phyloP scores from a whole-genome alignment of 169 alveolate genomes.

The Eimeria acervulina region DNA sequence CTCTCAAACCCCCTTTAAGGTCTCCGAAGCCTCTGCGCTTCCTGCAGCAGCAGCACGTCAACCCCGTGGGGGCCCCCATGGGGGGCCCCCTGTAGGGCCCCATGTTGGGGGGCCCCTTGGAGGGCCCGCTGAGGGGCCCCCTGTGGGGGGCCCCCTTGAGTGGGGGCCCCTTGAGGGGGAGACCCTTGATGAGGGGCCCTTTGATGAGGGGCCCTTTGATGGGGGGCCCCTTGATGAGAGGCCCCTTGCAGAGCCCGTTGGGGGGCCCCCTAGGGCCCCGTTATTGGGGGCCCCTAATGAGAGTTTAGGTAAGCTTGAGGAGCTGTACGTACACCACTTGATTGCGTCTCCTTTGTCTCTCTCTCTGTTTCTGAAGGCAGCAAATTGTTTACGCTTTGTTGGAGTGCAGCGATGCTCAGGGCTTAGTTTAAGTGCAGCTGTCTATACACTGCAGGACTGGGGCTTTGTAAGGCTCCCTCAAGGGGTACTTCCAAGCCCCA shows the following conservation, averaged over 20 bases:
- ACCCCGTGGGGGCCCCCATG: too few species aligned
- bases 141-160: neutral
- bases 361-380: neutral
- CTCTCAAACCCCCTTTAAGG: too few species aligned
- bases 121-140: neutral
- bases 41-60: too few species aligned
- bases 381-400: neutral
- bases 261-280: too few species aligned
- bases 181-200: too few species aligned
- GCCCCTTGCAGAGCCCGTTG: neutral
- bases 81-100: neutral
- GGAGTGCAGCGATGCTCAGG: constrained; percentile 2
- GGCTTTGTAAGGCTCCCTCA: neutral
- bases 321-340: constrained; percentile 33
- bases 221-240: neutral
- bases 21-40: too few species aligned
- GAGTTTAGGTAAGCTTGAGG: neutral
- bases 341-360: constrained; percentile 7
- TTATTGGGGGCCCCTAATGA: neutral
- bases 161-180: neutral
- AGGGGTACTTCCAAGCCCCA: neutral
- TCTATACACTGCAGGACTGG: neutral
- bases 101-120: neutral
- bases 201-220: too few species aligned
- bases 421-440: neutral